Evolutionary conservation across 352 stramenopile genomes (phyloP), one percentile per base, ranked within the genome.

Genomic region (Pythium vanterpoolii): DNA sequence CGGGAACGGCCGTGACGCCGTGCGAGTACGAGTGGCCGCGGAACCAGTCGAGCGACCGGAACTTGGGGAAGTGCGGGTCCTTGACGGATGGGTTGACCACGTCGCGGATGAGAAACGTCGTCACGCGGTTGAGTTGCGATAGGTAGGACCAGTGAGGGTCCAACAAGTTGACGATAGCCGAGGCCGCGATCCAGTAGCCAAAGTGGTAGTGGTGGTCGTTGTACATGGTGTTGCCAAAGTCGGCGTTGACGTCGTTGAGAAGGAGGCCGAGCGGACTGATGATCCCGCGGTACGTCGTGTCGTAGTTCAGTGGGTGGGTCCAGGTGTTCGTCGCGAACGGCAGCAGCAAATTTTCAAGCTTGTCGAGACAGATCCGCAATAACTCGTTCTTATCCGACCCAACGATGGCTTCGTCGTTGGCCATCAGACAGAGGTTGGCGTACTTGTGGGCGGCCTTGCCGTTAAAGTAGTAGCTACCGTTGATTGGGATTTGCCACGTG

Each of bases 171-270:
- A 89, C 59, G 19, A 89, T 69, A 1, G 79, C 81, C 23, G 73
- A 69, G 31, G 73, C 74, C 63, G 79, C 74, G 46, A 90, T 67
- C 72, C 79, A 81, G 64, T 90, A 90, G 50, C 80, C 80, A 62
- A 82, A 90, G 67, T 90, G 80, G 54, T 79, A 90, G 66, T 90
- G 80, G 60, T 90, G 80, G 44, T 90, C 80, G 56, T 90, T 90
- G 69, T 88, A 90, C 49, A 77, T 73, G 48, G 72, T 77, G 68
- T 90, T 90, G 44, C 80, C 80, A 64, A 90, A 90, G 59, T 90
- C 80, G 1, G 75, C 64, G 49, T 84, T 81, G 23, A 77, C 21
- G 48, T 90, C 80, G 27, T 71, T 74, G 3, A 52, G 48, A 48
- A 88, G 88, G 10, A 78, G 71, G 47, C 88, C 63, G 1, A 42